Percentiles rank a stretch among this genome's conserved stretches.
Conservation (phyloP, 805 yeast species). For the Lipomyces spencermartinsiae region DNA sequence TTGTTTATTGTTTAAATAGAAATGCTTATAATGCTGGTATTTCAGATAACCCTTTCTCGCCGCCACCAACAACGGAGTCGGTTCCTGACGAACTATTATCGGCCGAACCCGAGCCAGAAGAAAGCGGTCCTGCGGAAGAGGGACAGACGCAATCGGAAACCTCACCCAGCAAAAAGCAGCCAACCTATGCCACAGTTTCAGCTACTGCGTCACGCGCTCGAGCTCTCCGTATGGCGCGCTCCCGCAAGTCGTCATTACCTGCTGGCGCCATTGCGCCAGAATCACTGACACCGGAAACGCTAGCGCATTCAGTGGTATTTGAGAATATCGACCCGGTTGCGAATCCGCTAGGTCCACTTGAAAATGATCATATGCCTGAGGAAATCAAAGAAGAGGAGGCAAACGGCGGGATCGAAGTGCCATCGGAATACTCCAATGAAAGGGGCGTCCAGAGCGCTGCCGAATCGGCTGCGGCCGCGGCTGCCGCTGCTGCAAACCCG, state of each 20-base stretch:
- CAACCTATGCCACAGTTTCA: slow-evolving; percentile 25
- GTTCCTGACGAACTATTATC: slow-evolving; percentile 2
- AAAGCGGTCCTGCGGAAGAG: slow-evolving; percentile 13
- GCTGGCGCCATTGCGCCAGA: slow-evolving; percentile 20
- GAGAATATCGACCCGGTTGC: slow-evolving; percentile 28
- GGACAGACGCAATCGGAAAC: slow-evolving; percentile 10
- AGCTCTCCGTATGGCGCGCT: slow-evolving; percentile 36
- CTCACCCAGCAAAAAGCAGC: background rate
- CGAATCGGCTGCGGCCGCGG: slow-evolving; percentile 35
- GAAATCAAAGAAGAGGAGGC: slow-evolving; percentile 61
- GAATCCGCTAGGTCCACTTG: slow-evolving; percentile 36
- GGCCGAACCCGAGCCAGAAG: slow-evolving; percentile 17
- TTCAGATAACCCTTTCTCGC: background rate
- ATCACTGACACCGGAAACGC: background rate
- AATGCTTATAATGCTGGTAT: background rate
- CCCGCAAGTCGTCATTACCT: slow-evolving; percentile 30
- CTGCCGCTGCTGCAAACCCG: slow-evolving; percentile 33
- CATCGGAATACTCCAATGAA: slow-evolving; percentile 19
- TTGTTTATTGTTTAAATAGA: background rate
- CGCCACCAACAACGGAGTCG: slow-evolving; percentile 4
- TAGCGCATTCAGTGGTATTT: slow-evolving; percentile 19
- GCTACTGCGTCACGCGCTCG: slow-evolving; percentile 37
- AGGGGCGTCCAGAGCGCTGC: slow-evolving; percentile 30
- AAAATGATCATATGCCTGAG: slow-evolving; percentile 14
- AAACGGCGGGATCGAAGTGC: slow-evolving; percentile 49